Base-by-base conservation (phyloP, 148 eudicot species). In the Pharnaceum exiguum region DNA sequence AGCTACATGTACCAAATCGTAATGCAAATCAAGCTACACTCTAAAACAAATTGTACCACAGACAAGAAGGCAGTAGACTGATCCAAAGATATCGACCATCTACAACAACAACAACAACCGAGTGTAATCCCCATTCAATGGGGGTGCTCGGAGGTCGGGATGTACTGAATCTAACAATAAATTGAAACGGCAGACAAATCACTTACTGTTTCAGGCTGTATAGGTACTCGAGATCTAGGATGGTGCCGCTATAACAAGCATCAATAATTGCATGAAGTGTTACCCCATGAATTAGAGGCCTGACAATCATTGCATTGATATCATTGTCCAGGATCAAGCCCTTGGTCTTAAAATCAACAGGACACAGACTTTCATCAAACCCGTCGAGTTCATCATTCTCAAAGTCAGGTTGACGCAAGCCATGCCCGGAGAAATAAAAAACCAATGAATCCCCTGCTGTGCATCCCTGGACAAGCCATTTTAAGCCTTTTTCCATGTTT, bases 371-470 rank as follows among this genome's bases (percentile, higher is more conserved):
- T 55, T 85, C 89, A 57, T 85, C 93, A 42, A 66, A 78, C 18
- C 93, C 93, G 45, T 89, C 96, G 11, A 60, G 15, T 67, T 89
- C 96, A 35, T 85, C 93, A 3, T 46, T 51, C 10, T 35, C 46
- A 43, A 71, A 59, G 48, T 85, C 93, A 17, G 42, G 85, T 31
- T 76, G 84, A 23, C 82, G 70, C 32, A 67, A 33, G 23, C 96
- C 96, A 55, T 89, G 96, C 6, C 96, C 96, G 4, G 96, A 85
- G 68, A 69, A 89, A 65, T 73, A 80, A 55, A 89, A 85, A 30
- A 85, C 89, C 75, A 89, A 51, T 9, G 94, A 85, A 69, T 89
- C 96, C 59, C 89, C 96, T 11, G 77, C 24, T 63, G 54, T 74
- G 58, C 78, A 70, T 49, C 75, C 86, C 16, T 74, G 51, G 21